Percentiles rank a stretch among this genome's conserved stretches.
Conservation (phyloP, 2,329 filamentous ascomycete species). For the Colletotrichum sansevieriae region DNA sequence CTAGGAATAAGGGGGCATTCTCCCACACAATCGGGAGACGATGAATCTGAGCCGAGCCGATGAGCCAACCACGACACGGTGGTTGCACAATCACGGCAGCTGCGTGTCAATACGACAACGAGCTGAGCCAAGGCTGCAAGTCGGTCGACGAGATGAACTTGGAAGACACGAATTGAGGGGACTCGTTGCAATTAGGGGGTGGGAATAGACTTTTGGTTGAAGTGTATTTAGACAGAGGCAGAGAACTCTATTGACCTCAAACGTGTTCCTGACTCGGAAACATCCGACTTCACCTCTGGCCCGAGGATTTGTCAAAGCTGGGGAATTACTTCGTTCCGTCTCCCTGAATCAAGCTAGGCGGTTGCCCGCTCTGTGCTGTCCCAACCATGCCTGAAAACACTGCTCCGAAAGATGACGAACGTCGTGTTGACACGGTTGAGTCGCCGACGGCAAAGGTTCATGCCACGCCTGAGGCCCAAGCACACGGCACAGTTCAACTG, state of each 20-base stretch:
- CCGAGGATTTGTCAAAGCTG: not conserved
- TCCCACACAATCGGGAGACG: not conserved
- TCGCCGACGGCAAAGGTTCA: not conserved
- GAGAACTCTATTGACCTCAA: not conserved
- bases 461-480: not conserved
- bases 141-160: not conserved
- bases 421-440: conserved; percentile 1
- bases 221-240: not conserved
- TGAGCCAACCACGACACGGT: not conserved
- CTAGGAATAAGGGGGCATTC: not conserved
- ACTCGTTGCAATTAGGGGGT: not conserved
- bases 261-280: not conserved
- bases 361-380: not conserved
- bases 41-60: conserved; percentile 34
- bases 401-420: conserved; percentile 6
- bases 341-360: not conserved
- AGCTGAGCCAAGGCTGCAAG: not conserved
- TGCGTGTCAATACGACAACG: too few species aligned
- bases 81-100: not conserved
- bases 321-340: not conserved
- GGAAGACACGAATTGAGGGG: not conserved
- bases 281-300: not conserved
- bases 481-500: conserved; percentile 22
- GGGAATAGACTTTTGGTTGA: not conserved
- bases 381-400: not conserved